Base-by-base conservation (phyloP, 2,329 filamentous ascomycete species). In the Cordyceps militaris region DNA sequence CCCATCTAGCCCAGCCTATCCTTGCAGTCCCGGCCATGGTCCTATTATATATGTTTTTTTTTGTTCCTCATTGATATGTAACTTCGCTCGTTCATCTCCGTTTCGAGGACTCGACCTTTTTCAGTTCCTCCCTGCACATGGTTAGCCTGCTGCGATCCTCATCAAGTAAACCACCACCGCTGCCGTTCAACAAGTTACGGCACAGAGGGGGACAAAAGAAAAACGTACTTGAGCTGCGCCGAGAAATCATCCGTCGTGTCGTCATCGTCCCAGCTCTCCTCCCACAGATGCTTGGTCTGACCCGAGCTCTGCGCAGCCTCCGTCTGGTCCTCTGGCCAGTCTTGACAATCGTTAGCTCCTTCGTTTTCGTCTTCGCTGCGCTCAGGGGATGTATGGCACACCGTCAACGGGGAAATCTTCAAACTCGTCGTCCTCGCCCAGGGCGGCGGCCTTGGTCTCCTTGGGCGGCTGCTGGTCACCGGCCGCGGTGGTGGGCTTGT, bases 221-320 rank as follows among this genome's bases (percentile, higher is more conserved):
- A 42, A 42, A 38, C 87, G 64, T 74, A 96, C 93, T 91, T 95
- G 69, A 99, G 77, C 78, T 97, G 93, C 68, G 89, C 84, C 13
- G 91, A 94, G 73, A 99, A 99, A 69, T 99, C 94, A 71, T 99
- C 94, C 67, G 83, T 94, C 64, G 91, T 94, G 75, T 97, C 94
- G 71, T 97, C 93, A 69, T 99, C 94, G 70, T 99, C 94, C 94
- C 94, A 99, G 80, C 91, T 97, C 80, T 99, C 94, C 75, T 99
- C 94, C 94, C 94, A 99, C 56, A 99, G 79, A 76, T 97, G 92
- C 71, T 82, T 76, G 63, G 78, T 80, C 60, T 86, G 83, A 68
- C 86, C 86, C 65, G 78, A 84, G 61, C 80, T 84, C 67, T 82
- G 80, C 58, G 88, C 88, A 57, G 86, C 87, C 70, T 97, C 91